These are phyloP conservation scores for Penicillium sp. DNA, from an alignment of 2,329 filamentous ascomycete species.

Conservation along the genomic window DNA sequence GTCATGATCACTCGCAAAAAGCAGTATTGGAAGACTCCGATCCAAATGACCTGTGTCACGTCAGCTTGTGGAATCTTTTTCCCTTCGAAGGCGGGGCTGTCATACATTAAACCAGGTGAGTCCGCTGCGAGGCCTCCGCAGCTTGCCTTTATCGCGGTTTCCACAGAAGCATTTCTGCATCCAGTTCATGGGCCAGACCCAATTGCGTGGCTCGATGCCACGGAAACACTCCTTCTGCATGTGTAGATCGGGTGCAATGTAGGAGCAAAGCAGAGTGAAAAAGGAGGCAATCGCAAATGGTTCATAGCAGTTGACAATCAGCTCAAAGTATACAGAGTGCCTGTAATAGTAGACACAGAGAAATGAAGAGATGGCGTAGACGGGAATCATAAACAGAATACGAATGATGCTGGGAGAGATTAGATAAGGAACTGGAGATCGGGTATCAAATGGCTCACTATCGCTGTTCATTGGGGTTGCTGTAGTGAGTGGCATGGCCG, in stretches of 20 bases:
- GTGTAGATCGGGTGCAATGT: conserved; percentile 74
- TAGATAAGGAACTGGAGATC: conserved; percentile 1
- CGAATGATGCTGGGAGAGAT: conserved; percentile 67
- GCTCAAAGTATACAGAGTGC: conserved; percentile 76
- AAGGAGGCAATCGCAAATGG: conserved; percentile 86
- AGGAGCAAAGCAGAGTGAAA: conserved; percentile 79
- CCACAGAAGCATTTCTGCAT: conserved; percentile 70
- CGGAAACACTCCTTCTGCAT: conserved; percentile 81
- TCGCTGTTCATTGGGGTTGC: conserved; percentile 58
- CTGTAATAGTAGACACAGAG: conserved; percentile 72
- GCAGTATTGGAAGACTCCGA: conserved; percentile 81
- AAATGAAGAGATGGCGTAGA: conserved; percentile 74
- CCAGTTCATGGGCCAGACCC: conserved; percentile 66
- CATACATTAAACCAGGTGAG: conserved; percentile 82
- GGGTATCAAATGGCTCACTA: conserved; percentile 43
- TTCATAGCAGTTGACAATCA: conserved; percentile 82
- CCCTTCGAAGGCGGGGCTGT: background rate
- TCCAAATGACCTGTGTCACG: conserved; percentile 57
- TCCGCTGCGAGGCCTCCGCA: conserved; percentile 74
- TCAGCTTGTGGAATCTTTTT: background rate
- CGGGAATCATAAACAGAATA: conserved; percentile 82
- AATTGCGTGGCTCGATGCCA: conserved; percentile 64
- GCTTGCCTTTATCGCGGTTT: conserved; percentile 56
- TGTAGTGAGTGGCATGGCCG: conserved; percentile 59
- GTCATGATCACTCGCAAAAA: conserved; percentile 68